A percentile compares a stretch with the other conserved stretches of the same genome.
Evolutionary conservation across 345 rosid genomes (phyloP).

Genomic region (Anastatica hierochuntica): DNA sequence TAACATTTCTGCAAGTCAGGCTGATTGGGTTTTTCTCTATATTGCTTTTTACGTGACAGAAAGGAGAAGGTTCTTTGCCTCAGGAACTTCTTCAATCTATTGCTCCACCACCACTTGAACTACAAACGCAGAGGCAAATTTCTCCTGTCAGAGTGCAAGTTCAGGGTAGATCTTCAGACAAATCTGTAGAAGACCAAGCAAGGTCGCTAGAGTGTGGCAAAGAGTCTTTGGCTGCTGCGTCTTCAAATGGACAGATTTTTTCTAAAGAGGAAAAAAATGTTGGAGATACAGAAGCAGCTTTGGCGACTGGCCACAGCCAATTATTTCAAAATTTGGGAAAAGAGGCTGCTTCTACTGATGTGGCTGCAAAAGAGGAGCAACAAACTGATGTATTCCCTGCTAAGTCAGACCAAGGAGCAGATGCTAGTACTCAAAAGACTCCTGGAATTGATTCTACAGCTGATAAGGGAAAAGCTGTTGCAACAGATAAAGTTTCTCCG

Average conservation of each 20-base stretch:
- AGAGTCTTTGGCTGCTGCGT: conserved; percentile 38
- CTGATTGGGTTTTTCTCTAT: not conserved
- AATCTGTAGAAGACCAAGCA: conserved; percentile 48
- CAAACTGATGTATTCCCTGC: conserved; percentile 38
- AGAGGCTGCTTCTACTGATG: conserved; percentile 37
- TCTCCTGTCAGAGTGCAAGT: conserved; percentile 44
- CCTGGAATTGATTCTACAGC: conserved; percentile 51
- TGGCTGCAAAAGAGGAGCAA: conserved; percentile 67
- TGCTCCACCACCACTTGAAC: conserved; percentile 79
- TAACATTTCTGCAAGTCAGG: conserved; percentile 3
- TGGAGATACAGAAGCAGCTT: conserved; percentile 52
- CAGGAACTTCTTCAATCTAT: conserved; percentile 92
- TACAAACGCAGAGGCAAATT: conserved; percentile 42
- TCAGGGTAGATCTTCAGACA: conserved; percentile 54
- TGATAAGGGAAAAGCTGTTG: conserved; percentile 72
- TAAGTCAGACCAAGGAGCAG: conserved; percentile 72
- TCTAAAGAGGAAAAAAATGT: conserved; percentile 53
- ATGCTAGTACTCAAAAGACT: conserved; percentile 43
- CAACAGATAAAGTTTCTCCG: conserved; percentile 65
- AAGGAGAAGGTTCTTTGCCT: conserved; percentile 91
- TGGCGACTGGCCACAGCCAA: conserved; percentile 35
- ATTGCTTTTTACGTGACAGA: conserved; percentile 39
- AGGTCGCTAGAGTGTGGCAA: conserved; percentile 46
- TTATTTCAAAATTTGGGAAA: conserved; percentile 36
- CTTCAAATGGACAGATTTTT: conserved; percentile 34